phyloP scores from a whole-genome alignment of 2,329 filamentous ascomycete species.

The Colletotrichum musicola region DNA sequence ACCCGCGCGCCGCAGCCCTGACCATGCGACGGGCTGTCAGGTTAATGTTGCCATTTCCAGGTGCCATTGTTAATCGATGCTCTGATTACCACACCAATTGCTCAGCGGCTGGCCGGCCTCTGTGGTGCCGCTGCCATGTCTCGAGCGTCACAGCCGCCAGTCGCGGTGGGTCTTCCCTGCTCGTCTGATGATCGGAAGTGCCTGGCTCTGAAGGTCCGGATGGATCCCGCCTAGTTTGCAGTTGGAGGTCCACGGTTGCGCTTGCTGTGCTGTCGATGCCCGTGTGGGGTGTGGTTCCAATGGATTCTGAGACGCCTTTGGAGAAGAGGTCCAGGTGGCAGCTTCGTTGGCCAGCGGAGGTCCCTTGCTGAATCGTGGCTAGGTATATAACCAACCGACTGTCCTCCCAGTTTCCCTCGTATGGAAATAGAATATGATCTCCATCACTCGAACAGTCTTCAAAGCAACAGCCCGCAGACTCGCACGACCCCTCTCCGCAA shows the following conservation, averaged over 20 bases:
- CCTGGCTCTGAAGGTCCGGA: constrained; percentile 6
- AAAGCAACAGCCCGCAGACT: constrained; percentile 26
- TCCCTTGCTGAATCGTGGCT: neutral
- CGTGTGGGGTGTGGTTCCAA: constrained; percentile 24
- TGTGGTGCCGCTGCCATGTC: neutral
- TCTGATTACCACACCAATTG: constrained; percentile 36
- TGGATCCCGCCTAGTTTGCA: neutral
- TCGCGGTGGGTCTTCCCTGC: constrained; percentile 13
- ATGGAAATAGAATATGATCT: constrained; percentile 1
- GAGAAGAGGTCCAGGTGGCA: constrained; percentile 15
- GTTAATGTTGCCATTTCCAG: neutral
- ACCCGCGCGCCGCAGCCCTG: too few relatives aligned
- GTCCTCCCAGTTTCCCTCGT: neutral
- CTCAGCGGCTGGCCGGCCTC: constrained; percentile 28
- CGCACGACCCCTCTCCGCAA: constrained; percentile 4
- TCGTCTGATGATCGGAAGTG: constrained; percentile 28
- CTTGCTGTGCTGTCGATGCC: constrained; percentile 31
- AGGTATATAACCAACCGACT: constrained; percentile 28
- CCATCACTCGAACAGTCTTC: constrained; percentile 24
- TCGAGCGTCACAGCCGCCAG: constrained; percentile 31
- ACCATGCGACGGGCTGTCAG: neutral
- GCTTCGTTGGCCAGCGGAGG: neutral
- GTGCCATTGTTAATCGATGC: constrained; percentile 27
- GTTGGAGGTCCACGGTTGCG: neutral
- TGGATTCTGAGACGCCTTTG: constrained; percentile 27